Evolutionary conservation across 75 land plant species (phyloP), one percentile per base, ranked within the genome.

Genomic region (Sequoiadendron giganteum): DNA sequence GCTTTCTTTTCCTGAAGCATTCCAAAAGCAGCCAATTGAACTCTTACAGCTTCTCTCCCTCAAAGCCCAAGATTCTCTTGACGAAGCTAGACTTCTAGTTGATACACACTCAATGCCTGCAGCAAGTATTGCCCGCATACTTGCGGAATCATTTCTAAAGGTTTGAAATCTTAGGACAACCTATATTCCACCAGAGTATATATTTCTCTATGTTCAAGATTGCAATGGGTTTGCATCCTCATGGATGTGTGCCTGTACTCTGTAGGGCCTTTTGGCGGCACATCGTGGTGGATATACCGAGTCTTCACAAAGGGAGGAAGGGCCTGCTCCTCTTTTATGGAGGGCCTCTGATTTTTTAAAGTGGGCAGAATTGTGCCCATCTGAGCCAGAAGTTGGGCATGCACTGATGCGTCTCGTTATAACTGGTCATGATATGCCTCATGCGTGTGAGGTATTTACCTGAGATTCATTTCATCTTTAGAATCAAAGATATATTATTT

Each of bases 261-360:
- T 89, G 25, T 92, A 98, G 99, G 99, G 99, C 52, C 90, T 98
- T 49, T 89, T 97, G 85, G 99, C 99, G 82, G 99, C 99, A 52
- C 99, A 98, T 90, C 99, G 99, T 85, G 99, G 99, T 52, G 99
- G 99, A 76, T 98, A 94, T 87, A 95, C 96, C 92, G 99, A 98
- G 86, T 96, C 95, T 55, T 92, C 93, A 73, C 93, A 93, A 16
- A 95, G 92, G 68, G 99, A 98, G 87, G 99, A 97, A 92, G 99
- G 99, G 47, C 99, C 99, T 48, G 95, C 97, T 58, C 99, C 99
- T 79, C 89, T 98, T 56, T 85, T 98, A 25, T 98, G 99, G 99
- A 93, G 99, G 85, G 91, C 96, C 55, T 95, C 98, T 47, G 99
- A 98, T 83, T 97, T 98, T 88, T 84, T 97, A 87, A 94, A 93